Percentiles rank a stretch among this genome's conserved stretches.
These are phyloP conservation scores for Talaromyces trachyspermus DNA, from an alignment of 495 filamentous ascomycete species.

Conservation along the genomic window DNA sequence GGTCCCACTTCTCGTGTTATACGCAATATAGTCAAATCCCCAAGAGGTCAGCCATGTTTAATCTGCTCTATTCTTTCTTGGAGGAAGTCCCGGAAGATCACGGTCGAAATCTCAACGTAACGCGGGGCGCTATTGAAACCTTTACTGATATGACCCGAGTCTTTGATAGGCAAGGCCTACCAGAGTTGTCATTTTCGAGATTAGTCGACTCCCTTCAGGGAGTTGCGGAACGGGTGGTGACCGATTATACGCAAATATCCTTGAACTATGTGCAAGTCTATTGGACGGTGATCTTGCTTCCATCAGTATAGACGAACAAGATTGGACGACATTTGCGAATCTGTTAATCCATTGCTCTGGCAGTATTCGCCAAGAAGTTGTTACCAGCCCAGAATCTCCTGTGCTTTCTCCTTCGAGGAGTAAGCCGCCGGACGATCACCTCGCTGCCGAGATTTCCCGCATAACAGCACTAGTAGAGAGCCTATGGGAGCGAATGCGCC, in stretches of 20 bases:
- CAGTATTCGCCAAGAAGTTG: constrained; percentile 33
- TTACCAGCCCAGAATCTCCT: neutral
- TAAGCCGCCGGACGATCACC: constrained; percentile 11
- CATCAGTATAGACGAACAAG: constrained; percentile 23
- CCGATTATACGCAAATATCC: constrained; percentile 48
- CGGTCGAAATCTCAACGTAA: constrained; percentile 50
- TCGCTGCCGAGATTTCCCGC: constrained; percentile 31
- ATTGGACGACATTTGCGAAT: constrained; percentile 27
- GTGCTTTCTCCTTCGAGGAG: neutral
- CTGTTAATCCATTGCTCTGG: constrained; percentile 63
- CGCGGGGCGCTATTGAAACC: constrained; percentile 62
- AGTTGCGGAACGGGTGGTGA: constrained; percentile 45
- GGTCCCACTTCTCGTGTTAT: constrained; percentile 70
- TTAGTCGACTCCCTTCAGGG: constrained; percentile 51
- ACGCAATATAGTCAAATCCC: constrained; percentile 70
- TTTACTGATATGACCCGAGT: constrained; percentile 51
- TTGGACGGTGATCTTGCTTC: constrained; percentile 31
- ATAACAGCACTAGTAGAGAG: constrained; percentile 32
- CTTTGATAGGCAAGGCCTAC: constrained; percentile 57
- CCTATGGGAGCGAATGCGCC: constrained; percentile 35
- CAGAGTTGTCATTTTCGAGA: constrained; percentile 40
- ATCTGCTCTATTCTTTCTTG: constrained; percentile 56
- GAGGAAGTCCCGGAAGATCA: constrained; percentile 39
- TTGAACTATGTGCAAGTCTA: constrained; percentile 39
- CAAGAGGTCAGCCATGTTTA: constrained; percentile 62